A percentile compares a stretch with the other conserved stretches of the same genome.
Evolutionary conservation across 805 yeast genomes (phyloP).

Genomic region (Pichia rugopelliculosa): DNA sequence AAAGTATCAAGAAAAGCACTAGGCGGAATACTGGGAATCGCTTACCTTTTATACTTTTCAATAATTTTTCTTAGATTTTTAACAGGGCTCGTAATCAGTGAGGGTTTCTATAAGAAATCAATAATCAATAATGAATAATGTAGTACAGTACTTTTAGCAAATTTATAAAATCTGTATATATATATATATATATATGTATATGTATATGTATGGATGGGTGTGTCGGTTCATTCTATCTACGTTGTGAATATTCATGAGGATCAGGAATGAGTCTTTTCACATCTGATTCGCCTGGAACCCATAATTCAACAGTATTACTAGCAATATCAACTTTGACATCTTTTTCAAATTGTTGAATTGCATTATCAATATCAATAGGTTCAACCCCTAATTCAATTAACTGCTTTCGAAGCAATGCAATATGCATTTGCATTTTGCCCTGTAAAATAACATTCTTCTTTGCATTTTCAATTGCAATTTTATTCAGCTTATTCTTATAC

Average conservation of each 20-base stretch:
- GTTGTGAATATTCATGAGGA: conserved; percentile 50
- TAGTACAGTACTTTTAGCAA: no score
- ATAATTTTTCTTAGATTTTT: not conserved
- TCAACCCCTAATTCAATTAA: conserved; percentile 46
- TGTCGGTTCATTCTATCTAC: conserved; percentile 22
- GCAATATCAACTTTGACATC: conserved; percentile 53
- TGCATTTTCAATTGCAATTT: conserved; percentile 46
- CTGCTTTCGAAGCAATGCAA: conserved; percentile 58
- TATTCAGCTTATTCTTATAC: conserved; percentile 44
- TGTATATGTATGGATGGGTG: no score
- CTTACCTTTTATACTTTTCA: conserved; percentile 9
- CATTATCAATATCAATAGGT: conserved; percentile 51
- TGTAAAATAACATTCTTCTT: conserved; percentile 39
- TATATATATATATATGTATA: no score
- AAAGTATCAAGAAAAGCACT: conserved; percentile 1
- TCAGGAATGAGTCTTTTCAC: conserved; percentile 50
- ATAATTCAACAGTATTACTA: conserved; percentile 47
- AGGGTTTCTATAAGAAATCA: not conserved
- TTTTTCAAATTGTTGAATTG: conserved; percentile 47
- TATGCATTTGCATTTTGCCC: conserved; percentile 58
- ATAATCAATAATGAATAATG: no score
- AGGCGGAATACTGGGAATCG: not conserved
- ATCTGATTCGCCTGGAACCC: conserved; percentile 49
- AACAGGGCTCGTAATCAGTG: not conserved
- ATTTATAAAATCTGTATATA: no score